Evolutionary conservation across 202 grass and related monocot genomes (phyloP), one percentile per base, ranked within the genome.

Genomic region (Zizania palustris): DNA sequence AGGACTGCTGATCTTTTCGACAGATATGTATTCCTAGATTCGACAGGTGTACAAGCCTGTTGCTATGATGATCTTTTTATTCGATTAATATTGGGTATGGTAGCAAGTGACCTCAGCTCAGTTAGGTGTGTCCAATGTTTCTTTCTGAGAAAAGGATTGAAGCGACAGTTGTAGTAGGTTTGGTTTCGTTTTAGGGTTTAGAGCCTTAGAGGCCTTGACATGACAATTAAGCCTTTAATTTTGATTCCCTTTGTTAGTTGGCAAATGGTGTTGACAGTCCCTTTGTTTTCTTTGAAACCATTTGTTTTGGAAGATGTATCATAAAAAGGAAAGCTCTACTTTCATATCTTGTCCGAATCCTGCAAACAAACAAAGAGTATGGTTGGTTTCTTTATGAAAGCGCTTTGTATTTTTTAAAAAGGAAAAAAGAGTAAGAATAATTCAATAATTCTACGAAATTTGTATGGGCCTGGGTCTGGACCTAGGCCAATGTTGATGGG

Each of bases 81-180:
- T n/a, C n/a, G n/a, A n/a, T n/a, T n/a, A n/a, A n/a, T n/a, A n/a
- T n/a, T n/a, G n/a, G n/a, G n/a, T n/a, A n/a, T n/a, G n/a, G 9
- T 20, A 45, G 54, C 20, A 36, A 67, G 41, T 61, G 69, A 63
- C 15, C 48, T 88, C 57, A 75, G 80, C 75, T 75, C 28, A 33
- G 35, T 45, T 63, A 5, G 42, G 20, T 67, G 28, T 28, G 28
- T 28, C 14, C 12, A 45, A 59, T 68, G 34, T 73, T 35, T 66
- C 70, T 49, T 58, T 12, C 21, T 49, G 19, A 60, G 34, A 22
- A 73, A 79, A 67, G 42, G 19, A 41, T 37, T 28, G 13, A 60
- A 57, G n/a, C 18, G 69, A 42, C 11, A 44, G 19, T 6, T 34
- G n/a, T n/a, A n/a, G 7, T 13, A 80, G 46, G 59, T 55, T 44